Evolutionary conservation across 106 monocot species (phyloP).

Genomic region (Ottelia alismoides): DNA sequence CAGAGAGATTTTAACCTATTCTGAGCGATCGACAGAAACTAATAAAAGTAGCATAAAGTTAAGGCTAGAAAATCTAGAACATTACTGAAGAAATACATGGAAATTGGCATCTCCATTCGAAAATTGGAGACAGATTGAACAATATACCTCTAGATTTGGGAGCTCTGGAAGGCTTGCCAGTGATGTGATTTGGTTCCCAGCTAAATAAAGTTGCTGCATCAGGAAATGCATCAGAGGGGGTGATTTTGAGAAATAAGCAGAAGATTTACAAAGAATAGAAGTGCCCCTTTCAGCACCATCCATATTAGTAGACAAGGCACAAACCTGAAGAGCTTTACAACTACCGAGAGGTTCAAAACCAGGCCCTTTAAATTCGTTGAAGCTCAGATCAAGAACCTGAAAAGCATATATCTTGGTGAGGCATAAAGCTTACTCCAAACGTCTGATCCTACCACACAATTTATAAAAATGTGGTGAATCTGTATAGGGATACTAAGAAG

Average conservation of each 20-base stretch:
- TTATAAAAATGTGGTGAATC: no score
- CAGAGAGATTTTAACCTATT: conserved; percentile 77
- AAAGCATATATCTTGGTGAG: no score
- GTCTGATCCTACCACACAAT: no score
- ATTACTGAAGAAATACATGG: no score
- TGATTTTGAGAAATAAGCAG: no score
- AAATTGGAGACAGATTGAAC: neutral
- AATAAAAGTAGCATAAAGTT: no score
- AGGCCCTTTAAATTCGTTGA: conserved; percentile 82
- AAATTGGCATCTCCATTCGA: no score
- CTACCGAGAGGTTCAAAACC: conserved; percentile 86
- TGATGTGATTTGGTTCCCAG: conserved; percentile 96
- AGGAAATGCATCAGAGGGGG: no score
- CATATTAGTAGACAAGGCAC: neutral
- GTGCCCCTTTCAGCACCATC: no score
- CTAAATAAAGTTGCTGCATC: conserved; percentile 98
- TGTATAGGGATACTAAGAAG: neutral
- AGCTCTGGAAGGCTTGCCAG: conserved; percentile 73
- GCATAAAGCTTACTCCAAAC: no score
- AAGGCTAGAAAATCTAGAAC: no score
- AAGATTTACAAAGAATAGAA: no score
- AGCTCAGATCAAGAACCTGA: conserved; percentile 99
- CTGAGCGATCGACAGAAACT: conserved; percentile 98
- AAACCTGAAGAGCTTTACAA: conserved; percentile 89
- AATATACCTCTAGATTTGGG: conserved; percentile 81